Percentiles rank a stretch among this genome's conserved stretches.
Evolutionary conservation across 177 flowering plant species (phyloP).

Genomic region (Telopea speciosissima): DNA sequence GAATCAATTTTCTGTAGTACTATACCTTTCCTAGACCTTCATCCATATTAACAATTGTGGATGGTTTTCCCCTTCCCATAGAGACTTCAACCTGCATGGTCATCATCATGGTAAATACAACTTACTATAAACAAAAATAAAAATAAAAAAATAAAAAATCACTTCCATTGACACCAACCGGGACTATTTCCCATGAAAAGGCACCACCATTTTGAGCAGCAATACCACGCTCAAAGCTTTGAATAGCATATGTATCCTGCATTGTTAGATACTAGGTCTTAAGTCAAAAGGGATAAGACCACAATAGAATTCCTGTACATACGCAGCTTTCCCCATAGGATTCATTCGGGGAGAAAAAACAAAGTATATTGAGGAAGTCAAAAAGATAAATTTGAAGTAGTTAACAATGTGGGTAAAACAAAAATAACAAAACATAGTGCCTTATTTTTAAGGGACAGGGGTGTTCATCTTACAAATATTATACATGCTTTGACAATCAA

Average conservation of each 20-base stretch:
- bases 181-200: slow-evolving; percentile 87
- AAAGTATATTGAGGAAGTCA: neutral
- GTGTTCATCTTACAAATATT: neutral
- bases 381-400: neutral
- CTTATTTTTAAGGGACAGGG: neutral
- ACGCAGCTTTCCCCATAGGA: neutral
- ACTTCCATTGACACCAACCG: slow-evolving; percentile 36
- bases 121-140: neutral
- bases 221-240: slow-evolving; percentile 89
- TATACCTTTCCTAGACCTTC: slow-evolving; percentile 80
- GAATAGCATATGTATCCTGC: slow-evolving; percentile 78
- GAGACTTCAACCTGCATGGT: slow-evolving; percentile 74
- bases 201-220: slow-evolving; percentile 71
- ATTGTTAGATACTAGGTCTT: slow-evolving; percentile 4
- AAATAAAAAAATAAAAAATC: too few relatives aligned
- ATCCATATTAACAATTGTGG: slow-evolving; percentile 61
- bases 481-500: neutral
- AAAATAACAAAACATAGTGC: too few relatives aligned
- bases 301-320: neutral
- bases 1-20: neutral
- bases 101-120: neutral
- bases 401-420: too few relatives aligned
- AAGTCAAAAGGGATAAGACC: neutral
- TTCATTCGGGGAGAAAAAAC: neutral
- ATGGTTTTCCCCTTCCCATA: slow-evolving; percentile 65